phyloP scores from a whole-genome alignment of 768 basidiomycete species.

The Boletus tomentosulus region DNA sequence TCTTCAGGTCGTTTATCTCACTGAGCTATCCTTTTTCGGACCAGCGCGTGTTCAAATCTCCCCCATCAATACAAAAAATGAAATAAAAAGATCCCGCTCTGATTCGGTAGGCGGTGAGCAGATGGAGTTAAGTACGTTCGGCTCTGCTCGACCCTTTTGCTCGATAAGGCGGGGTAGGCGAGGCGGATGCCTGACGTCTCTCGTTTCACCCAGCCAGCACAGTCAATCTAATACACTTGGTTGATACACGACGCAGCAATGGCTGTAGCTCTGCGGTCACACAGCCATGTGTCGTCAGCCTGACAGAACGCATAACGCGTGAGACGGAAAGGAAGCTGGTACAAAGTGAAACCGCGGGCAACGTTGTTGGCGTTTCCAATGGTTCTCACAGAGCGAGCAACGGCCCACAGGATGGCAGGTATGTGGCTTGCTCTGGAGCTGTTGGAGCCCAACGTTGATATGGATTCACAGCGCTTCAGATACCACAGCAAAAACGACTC shows the following conservation, averaged over 20 bases:
- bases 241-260: not conserved
- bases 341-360: not conserved
- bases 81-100: not conserved
- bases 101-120: not conserved
- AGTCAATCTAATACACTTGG: not conserved
- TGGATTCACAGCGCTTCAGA: not conserved
- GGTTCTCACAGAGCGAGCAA: not conserved
- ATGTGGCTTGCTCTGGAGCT: slow-evolving; percentile 1
- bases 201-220: not conserved
- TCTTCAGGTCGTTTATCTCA: slow-evolving; percentile 17
- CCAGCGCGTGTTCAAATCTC: slow-evolving; percentile 8
- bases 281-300: not conserved
- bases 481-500: not conserved
- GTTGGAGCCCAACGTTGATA: not conserved
- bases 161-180: not conserved
- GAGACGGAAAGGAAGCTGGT: not conserved
- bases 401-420: slow-evolving; percentile 19
- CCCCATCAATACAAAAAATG: not conserved
- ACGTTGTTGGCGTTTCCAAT: not conserved
- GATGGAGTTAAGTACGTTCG: not conserved
- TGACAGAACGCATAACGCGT: not conserved
- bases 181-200: not conserved
- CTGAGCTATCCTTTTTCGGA: slow-evolving; percentile 4
- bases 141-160: not conserved
- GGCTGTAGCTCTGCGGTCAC: not conserved